These are phyloP conservation scores for Tillandsia fasciculata DNA, from an alignment of 176 grass and related monocot species.

Conservation along the genomic window DNA sequence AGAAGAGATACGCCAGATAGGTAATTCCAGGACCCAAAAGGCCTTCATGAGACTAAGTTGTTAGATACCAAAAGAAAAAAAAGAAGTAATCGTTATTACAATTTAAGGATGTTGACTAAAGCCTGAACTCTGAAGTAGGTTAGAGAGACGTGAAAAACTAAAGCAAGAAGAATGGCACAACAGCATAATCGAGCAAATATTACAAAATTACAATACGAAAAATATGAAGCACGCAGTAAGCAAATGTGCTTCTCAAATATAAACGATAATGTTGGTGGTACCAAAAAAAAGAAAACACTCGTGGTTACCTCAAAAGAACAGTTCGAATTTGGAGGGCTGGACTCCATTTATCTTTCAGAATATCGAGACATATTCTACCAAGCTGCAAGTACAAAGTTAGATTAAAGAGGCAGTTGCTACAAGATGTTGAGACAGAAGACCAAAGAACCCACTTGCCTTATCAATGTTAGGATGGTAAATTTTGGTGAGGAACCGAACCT, in stretches of 20 bases:
- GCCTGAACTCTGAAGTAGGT: too few relatives aligned
- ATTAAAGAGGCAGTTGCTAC: not conserved
- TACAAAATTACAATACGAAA: not conserved
- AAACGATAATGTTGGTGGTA: not conserved
- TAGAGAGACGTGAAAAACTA: not conserved
- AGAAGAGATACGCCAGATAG: too few relatives aligned
- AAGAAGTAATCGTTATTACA: too few relatives aligned
- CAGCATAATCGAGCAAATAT: not conserved
- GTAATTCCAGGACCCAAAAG: too few relatives aligned
- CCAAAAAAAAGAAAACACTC: slow-evolving; percentile 1
- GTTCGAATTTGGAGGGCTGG: slow-evolving; percentile 89
- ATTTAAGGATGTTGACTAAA: too few relatives aligned
- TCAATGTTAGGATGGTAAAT: slow-evolving; percentile 99
- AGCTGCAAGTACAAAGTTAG: slow-evolving; percentile 45
- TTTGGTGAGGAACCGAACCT: slow-evolving; percentile 98
- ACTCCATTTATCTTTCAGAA: slow-evolving; percentile 96
- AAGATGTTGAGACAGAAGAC: not conserved
- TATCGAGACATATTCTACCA: slow-evolving; percentile 96
- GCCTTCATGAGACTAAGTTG: too few relatives aligned
- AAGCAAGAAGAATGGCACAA: not conserved
- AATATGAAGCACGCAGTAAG: not conserved
- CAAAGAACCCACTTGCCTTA: slow-evolving; percentile 47
- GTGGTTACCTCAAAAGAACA: slow-evolving; percentile 63
- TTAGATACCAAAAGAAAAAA: too few relatives aligned
- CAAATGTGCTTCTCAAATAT: not conserved